Base-by-base conservation (phyloP, 148 eudicot species). In the Persicaria maculosa region DNA sequence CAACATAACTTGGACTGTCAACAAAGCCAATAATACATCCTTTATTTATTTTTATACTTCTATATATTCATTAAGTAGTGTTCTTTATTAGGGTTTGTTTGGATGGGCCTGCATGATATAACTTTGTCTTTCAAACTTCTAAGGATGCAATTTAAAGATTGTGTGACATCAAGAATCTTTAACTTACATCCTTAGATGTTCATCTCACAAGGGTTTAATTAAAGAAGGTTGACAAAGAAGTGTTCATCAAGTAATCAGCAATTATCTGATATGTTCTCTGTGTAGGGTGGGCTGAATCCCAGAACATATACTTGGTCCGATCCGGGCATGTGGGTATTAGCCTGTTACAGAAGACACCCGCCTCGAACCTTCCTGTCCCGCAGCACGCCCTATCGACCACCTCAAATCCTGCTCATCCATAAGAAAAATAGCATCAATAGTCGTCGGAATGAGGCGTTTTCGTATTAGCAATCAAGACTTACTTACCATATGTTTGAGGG, bases 271-370 rank as follows among this genome's bases (percentile, higher is more conserved):
- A 69, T 9, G 68, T 70, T 20, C 59, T 76, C 74, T 76, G 68
- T 0, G 78, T 53, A n/a, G 78, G 78, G 54, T 76, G 78, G 16
- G 70, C 54, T 11, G 78, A 52, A 70, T 76, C 78, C 78, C 78
- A 76, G 68, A 76, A 76, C 20, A 76, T 68, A 46, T 50, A 76
- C 43, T 53, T 70, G 19, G 20, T 44, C 11, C 68, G 64, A 70
- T 76, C 78, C 1, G 40, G 11, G 45, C 78, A 76, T 0, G 74
- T 70, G 2, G 46, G 20, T 43, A 10, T 44, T 4, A 15, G 6
- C 15, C 7, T 8, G 12, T 57, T 76, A 59, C 74, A 76, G 2
- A 76, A n/a, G 11, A 31, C 17, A 52, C 78, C 67, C 78, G 70
- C 70, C 55, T 76, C 78, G 19, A 68, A 68, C 20, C 44, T 44